Conservation (phyloP, 768 basidiomycete species). For the Suillus subaureus region DNA sequence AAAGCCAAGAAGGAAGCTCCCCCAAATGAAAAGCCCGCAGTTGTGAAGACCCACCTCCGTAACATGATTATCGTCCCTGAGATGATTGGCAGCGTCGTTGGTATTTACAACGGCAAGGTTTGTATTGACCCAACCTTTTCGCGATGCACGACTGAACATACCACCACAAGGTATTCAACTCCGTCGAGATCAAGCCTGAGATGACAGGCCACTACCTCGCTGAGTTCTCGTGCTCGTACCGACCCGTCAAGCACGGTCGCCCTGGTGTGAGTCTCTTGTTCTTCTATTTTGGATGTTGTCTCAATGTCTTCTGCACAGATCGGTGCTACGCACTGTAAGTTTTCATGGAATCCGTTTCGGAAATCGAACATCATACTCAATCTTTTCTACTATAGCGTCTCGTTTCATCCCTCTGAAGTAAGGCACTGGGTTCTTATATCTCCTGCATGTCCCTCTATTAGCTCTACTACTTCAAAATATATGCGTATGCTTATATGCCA, state of each 20-base stretch:
- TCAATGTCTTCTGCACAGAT: slow-evolving; percentile 48
- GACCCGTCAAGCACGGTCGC: slow-evolving; percentile 99
- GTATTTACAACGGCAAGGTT: slow-evolving; percentile 98
- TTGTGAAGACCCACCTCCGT: slow-evolving; percentile 98
- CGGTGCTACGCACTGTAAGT: slow-evolving; percentile 88
- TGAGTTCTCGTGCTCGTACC: slow-evolving; percentile 96
- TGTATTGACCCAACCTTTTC: slow-evolving; percentile 17
- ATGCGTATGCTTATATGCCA: slow-evolving; percentile 34
- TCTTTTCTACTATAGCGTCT: slow-evolving; percentile 50
- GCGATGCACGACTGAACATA: background rate
- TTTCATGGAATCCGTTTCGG: background rate
- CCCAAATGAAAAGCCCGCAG: slow-evolving; percentile 97
- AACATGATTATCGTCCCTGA: slow-evolving; percentile 99
- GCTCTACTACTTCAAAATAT: slow-evolving; percentile 35
- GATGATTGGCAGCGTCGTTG: slow-evolving; percentile 98
- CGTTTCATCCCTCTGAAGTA: slow-evolving; percentile 98
- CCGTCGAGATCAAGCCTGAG: slow-evolving; percentile 99
- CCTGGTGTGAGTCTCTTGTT: slow-evolving; percentile 79
- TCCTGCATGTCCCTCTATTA: slow-evolving; percentile 29
- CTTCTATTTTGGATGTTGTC: slow-evolving; percentile 14
- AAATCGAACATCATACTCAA: background rate
- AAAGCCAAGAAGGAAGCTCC: slow-evolving; percentile 99
- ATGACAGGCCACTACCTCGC: slow-evolving; percentile 99
- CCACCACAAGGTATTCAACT: slow-evolving; percentile 75
- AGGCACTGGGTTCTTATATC: slow-evolving; percentile 32